Evolutionary conservation across 768 basidiomycete species (phyloP).

Genomic region (Auriculariales sp.): DNA sequence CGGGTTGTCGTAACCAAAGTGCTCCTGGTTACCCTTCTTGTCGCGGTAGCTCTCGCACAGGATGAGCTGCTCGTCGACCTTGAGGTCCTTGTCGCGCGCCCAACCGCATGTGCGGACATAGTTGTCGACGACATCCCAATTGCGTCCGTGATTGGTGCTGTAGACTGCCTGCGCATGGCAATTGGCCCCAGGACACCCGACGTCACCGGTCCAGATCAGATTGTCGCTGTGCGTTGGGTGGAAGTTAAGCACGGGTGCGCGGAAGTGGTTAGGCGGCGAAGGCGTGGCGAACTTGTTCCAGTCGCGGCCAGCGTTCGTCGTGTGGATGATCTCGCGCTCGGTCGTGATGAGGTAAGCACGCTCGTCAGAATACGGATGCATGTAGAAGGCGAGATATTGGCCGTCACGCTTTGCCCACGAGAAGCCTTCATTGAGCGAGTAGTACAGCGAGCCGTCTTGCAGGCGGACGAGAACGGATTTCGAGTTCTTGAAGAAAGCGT

Average conservation of each 20-base stretch:
- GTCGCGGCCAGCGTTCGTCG: constrained; percentile 61
- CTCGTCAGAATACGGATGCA: constrained; percentile 64
- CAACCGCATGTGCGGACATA: constrained; percentile 90
- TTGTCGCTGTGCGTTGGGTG: constrained; percentile 65
- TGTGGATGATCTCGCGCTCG: constrained; percentile 49
- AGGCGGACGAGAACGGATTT: constrained; percentile 75
- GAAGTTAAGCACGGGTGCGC: constrained; percentile 67
- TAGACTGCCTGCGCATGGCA: constrained; percentile 72
- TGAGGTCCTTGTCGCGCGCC: constrained; percentile 67
- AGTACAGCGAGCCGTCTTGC: constrained; percentile 69
- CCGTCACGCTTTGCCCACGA: constrained; percentile 63
- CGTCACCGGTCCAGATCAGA: constrained; percentile 80
- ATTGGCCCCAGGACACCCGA: constrained; percentile 39
- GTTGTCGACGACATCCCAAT: constrained; percentile 62
- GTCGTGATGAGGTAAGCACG: constrained; percentile 86
- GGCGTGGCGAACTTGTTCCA: constrained; percentile 56
- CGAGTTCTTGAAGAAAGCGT: constrained; percentile 75
- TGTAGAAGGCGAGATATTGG: constrained; percentile 70
- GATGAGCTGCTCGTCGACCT: constrained; percentile 76
- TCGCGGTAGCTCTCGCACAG: constrained; percentile 78
- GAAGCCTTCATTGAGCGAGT: constrained; percentile 91
- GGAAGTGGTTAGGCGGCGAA: constrained; percentile 63
- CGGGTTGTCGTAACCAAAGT: constrained; percentile 41
- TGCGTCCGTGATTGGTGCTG: constrained; percentile 59
- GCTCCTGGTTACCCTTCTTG: constrained; percentile 67